Base-by-base conservation (phyloP, 164 flowering plant species). In the Chimonanthus salicifolius region DNA sequence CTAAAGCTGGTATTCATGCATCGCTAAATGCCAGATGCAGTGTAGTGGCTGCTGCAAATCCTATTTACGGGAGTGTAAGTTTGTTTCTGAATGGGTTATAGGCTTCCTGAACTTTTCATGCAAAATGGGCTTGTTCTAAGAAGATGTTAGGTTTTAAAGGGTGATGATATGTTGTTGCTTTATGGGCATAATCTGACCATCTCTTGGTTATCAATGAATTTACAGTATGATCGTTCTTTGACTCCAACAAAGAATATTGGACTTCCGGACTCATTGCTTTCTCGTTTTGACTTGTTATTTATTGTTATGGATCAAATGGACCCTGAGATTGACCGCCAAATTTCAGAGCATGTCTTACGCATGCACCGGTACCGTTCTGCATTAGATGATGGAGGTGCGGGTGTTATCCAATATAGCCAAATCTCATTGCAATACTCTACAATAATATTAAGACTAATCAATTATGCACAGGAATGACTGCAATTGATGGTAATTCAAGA, bases 241-340 rank as follows among this genome's bases (percentile, higher is more conserved):
- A 94, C 99, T 64, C 99, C 99, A 62, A 96, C 99, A 51, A 96
- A 96, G 85, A 96, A 96, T 75, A 96, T 96, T 82, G 99, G 99
- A 15, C 95, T 96, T 75, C 99, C 99, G 64, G 99, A 96, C 74
- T 96, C 99, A 44, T 76, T 96, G 83, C 95, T 96, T 68, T 96
- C 99, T 75, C 99, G 97, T 79, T 96, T 96, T 84, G 99, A 96
- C 82, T 78, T 96, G 77, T 86, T 96, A 43, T 96, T 96, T 76
- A 96, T 96, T 73, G 98, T 96, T 58, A 77, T 96, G 91, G 99
- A 96, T 82, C 99, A 96, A 91, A 96, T 96, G 99, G 99, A 96
- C 83, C 85, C 97, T 66, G 95, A 89, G 78, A 92, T 96, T 79
- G 99, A 96, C 66, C 87, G 94, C 58, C 88, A 84, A 47, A 90